Conservation (phyloP, 768 basidiomycete genomes). For the Suillus variegatus region DNA sequence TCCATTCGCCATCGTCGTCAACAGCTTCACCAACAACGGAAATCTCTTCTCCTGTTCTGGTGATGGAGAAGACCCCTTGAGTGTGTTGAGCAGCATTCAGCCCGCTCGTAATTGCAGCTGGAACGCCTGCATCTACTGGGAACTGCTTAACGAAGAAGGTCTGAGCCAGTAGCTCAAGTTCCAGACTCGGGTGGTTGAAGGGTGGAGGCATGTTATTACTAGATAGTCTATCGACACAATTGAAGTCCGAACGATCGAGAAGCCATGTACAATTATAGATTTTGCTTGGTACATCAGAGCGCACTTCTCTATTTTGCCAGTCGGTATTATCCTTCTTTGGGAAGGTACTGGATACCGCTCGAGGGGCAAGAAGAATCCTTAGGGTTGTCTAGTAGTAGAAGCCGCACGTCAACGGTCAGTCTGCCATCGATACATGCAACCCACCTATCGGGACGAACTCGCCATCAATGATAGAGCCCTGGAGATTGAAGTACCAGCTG, state of each 20-base stretch:
- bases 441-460: constrained; percentile 59
- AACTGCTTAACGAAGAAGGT: constrained; percentile 49
- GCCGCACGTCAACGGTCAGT: constrained; percentile 6
- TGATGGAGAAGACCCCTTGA: constrained; percentile 52
- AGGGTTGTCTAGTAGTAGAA: constrained; percentile 49
- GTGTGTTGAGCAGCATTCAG: constrained; percentile 32
- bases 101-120: constrained; percentile 21
- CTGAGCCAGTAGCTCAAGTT: constrained; percentile 45
- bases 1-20: constrained; percentile 48
- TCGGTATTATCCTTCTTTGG: constrained; percentile 39
- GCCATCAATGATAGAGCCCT: constrained; percentile 70
- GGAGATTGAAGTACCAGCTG: constrained; percentile 64
- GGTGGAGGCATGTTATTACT: constrained; percentile 42
- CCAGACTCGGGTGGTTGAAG: constrained; percentile 44
- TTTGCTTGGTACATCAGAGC: neutral
- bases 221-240: neutral
- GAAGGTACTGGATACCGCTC: constrained; percentile 61
- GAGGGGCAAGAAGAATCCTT: constrained; percentile 50
- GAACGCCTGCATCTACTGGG: constrained; percentile 34
- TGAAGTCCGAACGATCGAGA: neutral
- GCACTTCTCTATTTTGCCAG: neutral
- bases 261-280: constrained; percentile 6
- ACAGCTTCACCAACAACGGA: constrained; percentile 55
- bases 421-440: constrained; percentile 17
- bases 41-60: constrained; percentile 60